Conservation (phyloP, 2,329 filamentous ascomycete genomes). For the Diaporthe vaccinii region DNA sequence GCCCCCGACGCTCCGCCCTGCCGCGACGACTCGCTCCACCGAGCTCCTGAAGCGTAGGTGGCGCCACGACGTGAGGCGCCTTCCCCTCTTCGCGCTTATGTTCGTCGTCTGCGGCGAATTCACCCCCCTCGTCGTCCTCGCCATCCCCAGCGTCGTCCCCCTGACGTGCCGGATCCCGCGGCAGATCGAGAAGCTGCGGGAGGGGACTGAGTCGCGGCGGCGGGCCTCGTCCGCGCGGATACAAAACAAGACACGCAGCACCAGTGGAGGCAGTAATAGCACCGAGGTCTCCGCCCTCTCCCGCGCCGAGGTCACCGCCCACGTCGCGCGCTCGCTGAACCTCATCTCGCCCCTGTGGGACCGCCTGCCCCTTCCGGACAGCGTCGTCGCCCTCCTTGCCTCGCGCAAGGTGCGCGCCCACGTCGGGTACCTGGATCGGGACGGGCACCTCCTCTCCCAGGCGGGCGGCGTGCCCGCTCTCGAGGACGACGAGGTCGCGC, state of each 20-base stretch:
- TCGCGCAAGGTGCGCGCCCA: constrained; percentile 68
- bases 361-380: constrained; percentile 53
- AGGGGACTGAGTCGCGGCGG: constrained; percentile 66
- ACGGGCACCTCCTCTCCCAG: constrained; percentile 77
- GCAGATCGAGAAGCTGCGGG: constrained; percentile 73
- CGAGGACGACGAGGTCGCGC: constrained; percentile 72
- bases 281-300: background rate
- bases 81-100: constrained; percentile 83
- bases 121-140: constrained; percentile 82
- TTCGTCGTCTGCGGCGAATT: constrained; percentile 87
- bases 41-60: constrained; percentile 79
- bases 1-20: constrained; percentile 51
- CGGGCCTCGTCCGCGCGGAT: constrained; percentile 61
- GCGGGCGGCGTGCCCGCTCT: constrained; percentile 73
- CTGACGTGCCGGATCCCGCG: constrained; percentile 85
- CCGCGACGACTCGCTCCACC: constrained; percentile 70
- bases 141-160: constrained; percentile 79
- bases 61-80: constrained; percentile 78
- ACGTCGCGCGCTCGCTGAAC: constrained; percentile 59
- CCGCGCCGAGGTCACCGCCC: constrained; percentile 45
- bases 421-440: constrained; percentile 75
- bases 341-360: constrained; percentile 66
- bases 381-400: constrained; percentile 62
- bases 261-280: background rate
- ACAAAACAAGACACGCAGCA: background rate